Evolutionary conservation across 371 early-diverging fungal genomes (phyloP), one percentile per base, ranked within the genome.

Genomic region (Lichtheimia ornata): DNA sequence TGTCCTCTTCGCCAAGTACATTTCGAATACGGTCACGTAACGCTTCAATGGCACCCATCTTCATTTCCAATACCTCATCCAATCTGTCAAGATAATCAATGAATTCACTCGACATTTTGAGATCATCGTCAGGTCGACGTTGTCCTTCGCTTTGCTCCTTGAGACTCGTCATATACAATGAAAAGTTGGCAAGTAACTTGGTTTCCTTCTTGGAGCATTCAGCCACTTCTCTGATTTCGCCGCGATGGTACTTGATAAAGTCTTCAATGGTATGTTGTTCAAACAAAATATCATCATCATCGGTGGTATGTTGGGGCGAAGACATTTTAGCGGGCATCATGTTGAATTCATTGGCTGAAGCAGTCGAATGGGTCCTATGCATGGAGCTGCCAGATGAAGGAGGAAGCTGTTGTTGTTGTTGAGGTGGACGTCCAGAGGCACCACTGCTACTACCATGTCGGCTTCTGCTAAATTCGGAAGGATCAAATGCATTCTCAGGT

Each of bases 151-250:
- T 67, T 52, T 43, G 53, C 60, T 63, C 67, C 66, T 72, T 70
- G 71, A 67, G 61, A 49, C 57, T 63, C 15, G 68, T 59, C 27
- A 71, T 43, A 27, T 70, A 76, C 20, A 84, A 56, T n/a, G 91
- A 86, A 50, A 92, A 83, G 43, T 88, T 84, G 50, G 88, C 88
- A 15, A 97, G 75, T 15, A 93, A 77, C 69, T 86, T 87, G 53
- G 90, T 89, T 73, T 97, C 95, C 51, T 82, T 79, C 64, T 91
- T 91, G 43, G 86, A 84, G 47, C 84, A 74, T 61, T 94, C 95
- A 17, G 88, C 85, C 12, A 88, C 85, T 27, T 89, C 84, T 17
- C 91, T 84, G 54, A 96, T 80, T 70, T 94, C 89, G 30, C 83
- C 80, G 3, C 94, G 85, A 56, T 95, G 95, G 59, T 79, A 72